Percentiles rank a stretch among this genome's conserved stretches.
Conservation (phyloP, 2,329 filamentous ascomycete genomes). For the Cladosporium austrohemisphaericum region DNA sequence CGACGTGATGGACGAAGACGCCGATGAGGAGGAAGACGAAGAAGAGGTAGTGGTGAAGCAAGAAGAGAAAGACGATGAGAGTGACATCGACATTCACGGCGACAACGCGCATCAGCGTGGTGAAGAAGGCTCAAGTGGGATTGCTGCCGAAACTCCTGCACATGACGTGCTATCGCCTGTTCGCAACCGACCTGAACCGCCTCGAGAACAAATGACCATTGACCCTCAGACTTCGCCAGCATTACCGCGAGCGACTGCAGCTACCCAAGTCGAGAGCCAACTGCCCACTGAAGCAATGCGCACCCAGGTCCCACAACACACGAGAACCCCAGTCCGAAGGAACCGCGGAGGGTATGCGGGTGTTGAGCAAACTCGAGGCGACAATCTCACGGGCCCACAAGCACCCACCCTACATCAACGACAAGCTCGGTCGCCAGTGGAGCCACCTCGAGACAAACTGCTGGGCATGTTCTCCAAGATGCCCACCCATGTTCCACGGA, state of each 20-base stretch:
- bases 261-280: constrained; percentile 1
- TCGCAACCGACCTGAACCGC: background rate
- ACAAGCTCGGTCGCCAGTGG: background rate
- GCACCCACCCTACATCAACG: background rate
- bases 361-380: background rate
- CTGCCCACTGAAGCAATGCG: background rate
- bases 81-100: background rate
- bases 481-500: background rate
- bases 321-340: background rate
- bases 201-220: too few relatives aligned
- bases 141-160: background rate
- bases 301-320: background rate
- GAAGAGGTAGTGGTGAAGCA: background rate
- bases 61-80: background rate
- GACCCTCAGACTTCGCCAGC: background rate
- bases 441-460: background rate
- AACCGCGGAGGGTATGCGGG: constrained; percentile 1
- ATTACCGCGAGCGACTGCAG: background rate
- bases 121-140: background rate
- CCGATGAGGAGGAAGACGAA: background rate
- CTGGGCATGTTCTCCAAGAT: background rate
- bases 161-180: too few relatives aligned
- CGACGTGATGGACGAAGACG: constrained; percentile 5
- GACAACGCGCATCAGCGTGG: background rate
- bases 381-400: constrained; percentile 8